Evolutionary conservation across 2,329 filamentous ascomycete species (phyloP).

Genomic region (Aureobasidium lini): DNA sequence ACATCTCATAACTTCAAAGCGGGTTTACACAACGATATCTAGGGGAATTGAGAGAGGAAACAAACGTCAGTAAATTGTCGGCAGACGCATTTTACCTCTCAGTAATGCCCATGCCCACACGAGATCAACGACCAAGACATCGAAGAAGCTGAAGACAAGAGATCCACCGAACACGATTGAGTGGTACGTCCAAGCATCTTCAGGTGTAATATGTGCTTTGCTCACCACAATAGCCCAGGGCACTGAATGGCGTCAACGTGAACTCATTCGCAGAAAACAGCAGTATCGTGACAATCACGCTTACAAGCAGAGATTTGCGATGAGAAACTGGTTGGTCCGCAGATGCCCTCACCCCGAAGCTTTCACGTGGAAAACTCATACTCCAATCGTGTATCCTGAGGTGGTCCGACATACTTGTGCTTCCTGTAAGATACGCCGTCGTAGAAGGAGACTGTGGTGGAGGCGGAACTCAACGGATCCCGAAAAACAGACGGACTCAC

Average conservation of each 20-base stretch:
- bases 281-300: not conserved
- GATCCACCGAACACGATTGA: conserved; percentile 60
- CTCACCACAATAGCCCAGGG: conserved; percentile 62
- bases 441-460: not conserved
- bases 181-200: conserved; percentile 61
- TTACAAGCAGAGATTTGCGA: not conserved
- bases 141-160: conserved; percentile 59
- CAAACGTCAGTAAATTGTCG: not conserved
- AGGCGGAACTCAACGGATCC: not conserved
- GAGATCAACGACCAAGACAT: conserved; percentile 42
- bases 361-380: not conserved
- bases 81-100: conserved; percentile 33
- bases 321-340: not conserved
- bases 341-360: not conserved
- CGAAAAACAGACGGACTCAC: not conserved
- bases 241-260: conserved; percentile 25
- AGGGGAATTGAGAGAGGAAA: no score
- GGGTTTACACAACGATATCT: no score
- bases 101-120: conserved; percentile 46
- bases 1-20: no score
- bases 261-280: no score
- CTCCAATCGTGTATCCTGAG: not conserved
- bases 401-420: not conserved
- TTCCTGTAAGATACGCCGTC: not conserved
- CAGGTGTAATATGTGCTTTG: conserved; percentile 38